phyloP scores from a whole-genome alignment of 2,329 filamentous ascomycete species.

The Botryotinia globosa region DNA sequence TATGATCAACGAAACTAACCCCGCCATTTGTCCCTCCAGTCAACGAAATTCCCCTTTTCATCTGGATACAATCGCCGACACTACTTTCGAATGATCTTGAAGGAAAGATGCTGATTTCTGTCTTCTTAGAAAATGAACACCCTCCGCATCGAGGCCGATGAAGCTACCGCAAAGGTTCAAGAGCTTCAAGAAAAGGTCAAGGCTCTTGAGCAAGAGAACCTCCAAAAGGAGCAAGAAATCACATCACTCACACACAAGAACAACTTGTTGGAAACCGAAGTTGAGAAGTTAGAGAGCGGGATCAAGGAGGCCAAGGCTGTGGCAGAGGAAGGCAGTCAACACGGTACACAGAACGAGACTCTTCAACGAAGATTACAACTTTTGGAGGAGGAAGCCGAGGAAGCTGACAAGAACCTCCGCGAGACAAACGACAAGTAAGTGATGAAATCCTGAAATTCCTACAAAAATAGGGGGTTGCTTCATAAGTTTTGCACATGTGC shows the following conservation, averaged over 20 bases:
- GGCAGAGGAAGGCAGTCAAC: slow-evolving; percentile 76
- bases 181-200: slow-evolving; percentile 88
- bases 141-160: slow-evolving; percentile 91
- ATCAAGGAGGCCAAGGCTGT: slow-evolving; percentile 86
- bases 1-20: slow-evolving; percentile 37
- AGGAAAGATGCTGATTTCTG: slow-evolving; percentile 20
- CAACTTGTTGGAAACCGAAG: slow-evolving; percentile 80
- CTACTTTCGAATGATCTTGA: background rate
- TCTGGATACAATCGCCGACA: slow-evolving; percentile 7
- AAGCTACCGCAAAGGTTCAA: slow-evolving; percentile 75
- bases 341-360: slow-evolving; percentile 86
- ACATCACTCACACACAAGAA: slow-evolving; percentile 96
- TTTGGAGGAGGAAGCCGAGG: slow-evolving; percentile 96
- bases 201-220: slow-evolving; percentile 87
- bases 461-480: slow-evolving; percentile 10
- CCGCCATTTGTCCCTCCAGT: slow-evolving; percentile 32
- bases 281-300: slow-evolving; percentile 84
- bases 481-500: slow-evolving; percentile 18
- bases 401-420: slow-evolving; percentile 91
- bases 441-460: background rate
- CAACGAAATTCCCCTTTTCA: slow-evolving; percentile 6
- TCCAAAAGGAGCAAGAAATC: slow-evolving; percentile 97
- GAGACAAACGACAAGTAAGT: slow-evolving; percentile 98
- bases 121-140: slow-evolving; percentile 78
- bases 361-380: slow-evolving; percentile 90